These are phyloP conservation scores for Hamigera avellanea DNA, from an alignment of 495 filamentous ascomycete species.

Conservation along the genomic window DNA sequence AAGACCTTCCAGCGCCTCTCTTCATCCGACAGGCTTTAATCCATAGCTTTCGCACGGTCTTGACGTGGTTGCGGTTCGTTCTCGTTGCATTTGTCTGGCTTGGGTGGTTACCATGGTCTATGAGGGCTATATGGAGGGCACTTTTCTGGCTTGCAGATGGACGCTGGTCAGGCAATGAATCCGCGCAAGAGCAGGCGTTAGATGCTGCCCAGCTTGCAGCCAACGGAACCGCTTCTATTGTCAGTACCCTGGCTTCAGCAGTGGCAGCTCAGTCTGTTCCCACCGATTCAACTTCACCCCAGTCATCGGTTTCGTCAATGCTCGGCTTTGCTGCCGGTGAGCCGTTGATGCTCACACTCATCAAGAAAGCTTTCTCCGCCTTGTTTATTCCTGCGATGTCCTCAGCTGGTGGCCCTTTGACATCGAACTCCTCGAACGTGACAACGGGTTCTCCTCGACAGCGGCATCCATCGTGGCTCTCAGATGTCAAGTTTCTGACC, in stretches of 20 bases:
- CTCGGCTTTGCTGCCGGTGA: conserved; percentile 33
- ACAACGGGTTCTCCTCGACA: conserved; percentile 14
- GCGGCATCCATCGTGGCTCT: conserved; percentile 44
- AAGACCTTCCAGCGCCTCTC: conserved; percentile 61
- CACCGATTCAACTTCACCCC: no score
- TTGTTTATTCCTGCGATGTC: conserved; percentile 30
- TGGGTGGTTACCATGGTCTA: conserved; percentile 75
- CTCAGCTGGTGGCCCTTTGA: conserved; percentile 9
- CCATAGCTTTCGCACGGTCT: conserved; percentile 55
- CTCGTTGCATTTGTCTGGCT: conserved; percentile 85
- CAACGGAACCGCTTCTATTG: conserved; percentile 31
- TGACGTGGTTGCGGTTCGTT: conserved; percentile 64
- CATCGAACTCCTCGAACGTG: conserved; percentile 10
- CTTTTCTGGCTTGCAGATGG: conserved; percentile 95
- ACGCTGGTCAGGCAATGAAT: conserved; percentile 50
- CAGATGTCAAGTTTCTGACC: conserved; percentile 59
- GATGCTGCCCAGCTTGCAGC: conserved; percentile 8
- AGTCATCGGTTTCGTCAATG: conserved; percentile 28
- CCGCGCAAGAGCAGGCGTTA: conserved; percentile 11
- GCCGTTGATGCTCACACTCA: conserved; percentile 35
- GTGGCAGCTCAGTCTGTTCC: conserved; percentile 11
- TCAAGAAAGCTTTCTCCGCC: conserved; percentile 30
- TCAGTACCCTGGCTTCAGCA: conserved; percentile 12
- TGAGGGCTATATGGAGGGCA: conserved; percentile 81
- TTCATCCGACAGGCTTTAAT: conserved; percentile 65